Conservation (phyloP, 331 rosid species). For the Malus hybrid region DNA sequence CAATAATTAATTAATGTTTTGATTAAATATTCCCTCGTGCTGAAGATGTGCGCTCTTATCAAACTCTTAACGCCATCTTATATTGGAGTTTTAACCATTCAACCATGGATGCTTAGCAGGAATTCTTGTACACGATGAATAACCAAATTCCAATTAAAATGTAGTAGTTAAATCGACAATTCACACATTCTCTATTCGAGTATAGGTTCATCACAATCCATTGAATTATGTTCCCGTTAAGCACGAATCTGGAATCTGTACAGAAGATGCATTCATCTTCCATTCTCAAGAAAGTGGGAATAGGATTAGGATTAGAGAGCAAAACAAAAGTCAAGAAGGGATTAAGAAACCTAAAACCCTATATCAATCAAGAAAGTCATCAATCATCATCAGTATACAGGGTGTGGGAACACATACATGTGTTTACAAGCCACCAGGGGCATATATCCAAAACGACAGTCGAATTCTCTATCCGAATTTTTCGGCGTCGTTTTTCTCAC, state of each 20-base stretch:
- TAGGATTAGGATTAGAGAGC: neutral
- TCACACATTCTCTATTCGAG: too few relatives aligned
- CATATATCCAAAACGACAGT: conserved; percentile 17
- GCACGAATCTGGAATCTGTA: neutral
- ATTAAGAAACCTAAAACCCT: neutral
- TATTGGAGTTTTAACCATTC: too few relatives aligned
- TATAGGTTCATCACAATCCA: neutral
- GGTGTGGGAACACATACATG: neutral
- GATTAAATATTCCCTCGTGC: too few relatives aligned
- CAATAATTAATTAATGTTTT: too few relatives aligned
- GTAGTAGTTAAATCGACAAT: too few relatives aligned
- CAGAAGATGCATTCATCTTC: neutral
- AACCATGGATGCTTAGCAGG: too few relatives aligned
- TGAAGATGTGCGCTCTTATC: too few relatives aligned
- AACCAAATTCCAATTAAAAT: too few relatives aligned
- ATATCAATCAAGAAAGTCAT: neutral
- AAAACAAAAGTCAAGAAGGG: neutral
- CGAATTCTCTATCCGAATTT: conserved; percentile 1
- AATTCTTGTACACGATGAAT: too few relatives aligned
- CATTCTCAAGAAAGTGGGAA: neutral
- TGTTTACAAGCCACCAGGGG: conserved; percentile 14
- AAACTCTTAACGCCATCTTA: too few relatives aligned
- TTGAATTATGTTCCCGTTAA: neutral
- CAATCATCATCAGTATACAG: neutral
- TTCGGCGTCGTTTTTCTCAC: conserved; percentile 18